Evolutionary conservation across 1,284 basidiomycete species (phyloP), one percentile per base, ranked within the genome.

Genomic region (Pseudozyma thailandica): DNA sequence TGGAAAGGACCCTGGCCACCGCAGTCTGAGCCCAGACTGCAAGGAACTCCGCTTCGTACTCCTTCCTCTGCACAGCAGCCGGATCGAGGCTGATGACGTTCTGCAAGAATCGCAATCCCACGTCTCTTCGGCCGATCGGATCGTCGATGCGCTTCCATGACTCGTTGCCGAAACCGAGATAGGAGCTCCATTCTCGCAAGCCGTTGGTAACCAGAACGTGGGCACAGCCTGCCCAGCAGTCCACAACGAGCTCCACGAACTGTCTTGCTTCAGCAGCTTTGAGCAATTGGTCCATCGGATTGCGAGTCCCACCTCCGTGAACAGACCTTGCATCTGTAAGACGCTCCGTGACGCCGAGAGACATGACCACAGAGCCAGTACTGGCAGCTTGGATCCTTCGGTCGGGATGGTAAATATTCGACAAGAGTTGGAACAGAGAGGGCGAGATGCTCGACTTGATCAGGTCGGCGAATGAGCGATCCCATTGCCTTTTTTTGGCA

Each of bases 161-260:
- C 58, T 88, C 85, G 18, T 86, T 82, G 1, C 88, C 88, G 39
- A 85, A 86, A 0, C 86, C 83, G 41, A 91, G 83, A 77, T 88
- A 91, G 23, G 85, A 82, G 1, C 85, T 81, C 92, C 92, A 93
- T 38, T 88, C 86, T 87, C 91, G 77, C 58, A 85, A 82, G 12
- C 85, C 85, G 61, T 89, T 89, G 53, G 88, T 87, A 9, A 91
- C 88, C 12, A 90, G 79, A 21, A 92, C 87, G 33, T 87, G 86
- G 0, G 88, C 89, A 74, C 90, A 93, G 8, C 89, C 88, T 3
- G 90, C 86, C 91, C 92, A 94, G 75, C 89, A 90, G 64, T 89
- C 88, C 20, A 92, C 86, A 84, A 92, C 88, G 35, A 85, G 79
- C 66, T 88, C 87, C 1, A 81, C 62, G 30, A 79, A 70, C 84